Evolutionary conservation across 371 early-diverging fungal species (phyloP).

Genomic region (Rhizopus arrhizus): DNA sequence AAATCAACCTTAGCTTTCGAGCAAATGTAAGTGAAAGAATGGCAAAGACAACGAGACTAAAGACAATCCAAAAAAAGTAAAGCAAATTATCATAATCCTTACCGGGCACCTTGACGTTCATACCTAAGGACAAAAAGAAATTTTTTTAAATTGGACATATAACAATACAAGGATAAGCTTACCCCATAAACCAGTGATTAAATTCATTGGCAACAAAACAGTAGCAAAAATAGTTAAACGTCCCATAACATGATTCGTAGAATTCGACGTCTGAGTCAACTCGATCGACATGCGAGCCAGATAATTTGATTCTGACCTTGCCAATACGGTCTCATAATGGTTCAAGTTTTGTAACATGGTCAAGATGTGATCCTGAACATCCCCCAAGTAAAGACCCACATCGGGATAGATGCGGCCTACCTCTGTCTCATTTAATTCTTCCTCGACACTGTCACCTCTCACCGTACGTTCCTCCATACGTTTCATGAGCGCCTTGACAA

Average conservation of each 20-base stretch:
- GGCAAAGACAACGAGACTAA: constrained; percentile 42
- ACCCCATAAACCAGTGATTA: constrained; percentile 78
- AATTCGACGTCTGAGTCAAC: constrained; percentile 87
- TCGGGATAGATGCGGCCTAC: constrained; percentile 44
- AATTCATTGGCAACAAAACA: constrained; percentile 89
- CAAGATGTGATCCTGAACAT: constrained; percentile 93
- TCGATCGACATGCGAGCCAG: constrained; percentile 94
- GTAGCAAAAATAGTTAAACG: constrained; percentile 88
- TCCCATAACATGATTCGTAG: constrained; percentile 87
- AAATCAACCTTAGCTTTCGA: constrained; percentile 28
- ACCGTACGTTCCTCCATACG: constrained; percentile 50
- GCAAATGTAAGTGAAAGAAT: constrained; percentile 40
- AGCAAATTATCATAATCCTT: constrained; percentile 54
- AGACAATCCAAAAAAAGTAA: constrained; percentile 49
- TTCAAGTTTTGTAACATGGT: constrained; percentile 89
- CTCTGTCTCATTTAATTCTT: constrained; percentile 13
- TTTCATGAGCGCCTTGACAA: constrained; percentile 69
- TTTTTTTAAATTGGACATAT: not conserved
- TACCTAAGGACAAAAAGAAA: constrained; percentile 38
- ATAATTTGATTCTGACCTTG: constrained; percentile 91
- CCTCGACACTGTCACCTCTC: constrained; percentile 17
- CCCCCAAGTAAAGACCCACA: constrained; percentile 77
- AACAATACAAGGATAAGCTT: constrained; percentile 1
- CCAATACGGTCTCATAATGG: constrained; percentile 89
- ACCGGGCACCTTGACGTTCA: constrained; percentile 81